Conservation (phyloP, 176 grass and related monocot species). For the Triticum turgidum region DNA sequence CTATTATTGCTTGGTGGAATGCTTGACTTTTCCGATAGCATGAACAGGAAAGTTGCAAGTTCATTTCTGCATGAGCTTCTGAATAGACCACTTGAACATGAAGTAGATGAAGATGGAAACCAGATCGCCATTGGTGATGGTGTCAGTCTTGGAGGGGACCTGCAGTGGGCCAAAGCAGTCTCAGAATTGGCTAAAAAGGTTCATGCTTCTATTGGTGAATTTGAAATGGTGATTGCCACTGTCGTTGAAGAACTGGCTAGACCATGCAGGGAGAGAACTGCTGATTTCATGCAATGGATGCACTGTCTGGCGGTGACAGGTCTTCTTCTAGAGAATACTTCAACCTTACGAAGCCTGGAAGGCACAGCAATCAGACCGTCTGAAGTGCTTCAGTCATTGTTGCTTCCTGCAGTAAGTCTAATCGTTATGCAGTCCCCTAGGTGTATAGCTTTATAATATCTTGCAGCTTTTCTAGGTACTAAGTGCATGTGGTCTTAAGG, state of each 20-base stretch:
- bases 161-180: constrained; percentile 78
- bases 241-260: constrained; percentile 59
- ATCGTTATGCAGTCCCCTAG: background rate
- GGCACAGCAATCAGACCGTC: constrained; percentile 60
- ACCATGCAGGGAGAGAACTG: constrained; percentile 90
- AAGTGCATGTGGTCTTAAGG: background rate
- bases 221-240: constrained; percentile 66
- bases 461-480: background rate
- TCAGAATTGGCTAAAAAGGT: constrained; percentile 75
- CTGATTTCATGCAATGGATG: constrained; percentile 84
- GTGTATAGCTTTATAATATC: constrained; percentile 14
- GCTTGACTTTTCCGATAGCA: constrained; percentile 90
- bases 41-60: constrained; percentile 71
- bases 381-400: constrained; percentile 78
- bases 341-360: constrained; percentile 52
- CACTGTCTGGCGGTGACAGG: constrained; percentile 76
- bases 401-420: constrained; percentile 87
- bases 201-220: constrained; percentile 76
- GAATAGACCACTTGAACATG: constrained; percentile 64
- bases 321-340: constrained; percentile 86
- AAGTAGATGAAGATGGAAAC: constrained; percentile 76
- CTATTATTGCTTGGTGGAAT: constrained; percentile 82
- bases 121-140: constrained; percentile 84
- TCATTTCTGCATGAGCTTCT: constrained; percentile 81
- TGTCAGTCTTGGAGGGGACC: constrained; percentile 82